Conservation (phyloP, 1,284 basidiomycete species). For the Papiliotrema laurentii region DNA sequence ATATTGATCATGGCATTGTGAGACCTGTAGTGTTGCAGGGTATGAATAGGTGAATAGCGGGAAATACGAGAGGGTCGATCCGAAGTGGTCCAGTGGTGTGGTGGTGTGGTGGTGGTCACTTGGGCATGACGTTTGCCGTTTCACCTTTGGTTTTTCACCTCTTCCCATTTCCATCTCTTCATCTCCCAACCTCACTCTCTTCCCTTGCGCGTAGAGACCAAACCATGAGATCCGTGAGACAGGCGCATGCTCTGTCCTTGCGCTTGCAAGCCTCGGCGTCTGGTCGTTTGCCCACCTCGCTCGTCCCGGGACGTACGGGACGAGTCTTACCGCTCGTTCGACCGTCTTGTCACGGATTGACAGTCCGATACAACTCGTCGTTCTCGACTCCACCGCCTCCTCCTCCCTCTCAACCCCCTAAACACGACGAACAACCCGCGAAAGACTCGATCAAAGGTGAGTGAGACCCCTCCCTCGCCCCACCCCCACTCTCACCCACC, state of each 20-base stretch:
- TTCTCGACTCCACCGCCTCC: background rate
- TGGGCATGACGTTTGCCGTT: background rate
- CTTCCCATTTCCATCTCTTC: background rate
- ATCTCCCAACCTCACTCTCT: background rate
- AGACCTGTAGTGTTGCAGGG: too few relatives aligned
- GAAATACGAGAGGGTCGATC: too few relatives aligned
- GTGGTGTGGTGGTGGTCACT: background rate
- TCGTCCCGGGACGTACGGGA: too few relatives aligned
- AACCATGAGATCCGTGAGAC: background rate
- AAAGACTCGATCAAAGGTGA: background rate
- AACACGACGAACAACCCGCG: background rate
- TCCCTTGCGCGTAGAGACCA: too few relatives aligned
- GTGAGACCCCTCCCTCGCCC: background rate
- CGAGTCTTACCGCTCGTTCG: too few relatives aligned
- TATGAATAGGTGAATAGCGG: background rate
- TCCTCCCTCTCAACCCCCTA: background rate
- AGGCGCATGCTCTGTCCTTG: too few relatives aligned
- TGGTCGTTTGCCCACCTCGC: too few relatives aligned
- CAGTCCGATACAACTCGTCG: constrained; percentile 8
- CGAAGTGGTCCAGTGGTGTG: background rate
- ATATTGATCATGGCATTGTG: constrained; percentile 16
- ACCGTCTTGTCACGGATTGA: background rate
- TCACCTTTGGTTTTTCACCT: background rate
- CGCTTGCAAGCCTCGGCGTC: too few relatives aligned
- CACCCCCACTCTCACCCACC: too few relatives aligned